phyloP scores from a whole-genome alignment of 2,329 filamentous ascomycete genomes.

The Pseudogymnoascus sp. region DNA sequence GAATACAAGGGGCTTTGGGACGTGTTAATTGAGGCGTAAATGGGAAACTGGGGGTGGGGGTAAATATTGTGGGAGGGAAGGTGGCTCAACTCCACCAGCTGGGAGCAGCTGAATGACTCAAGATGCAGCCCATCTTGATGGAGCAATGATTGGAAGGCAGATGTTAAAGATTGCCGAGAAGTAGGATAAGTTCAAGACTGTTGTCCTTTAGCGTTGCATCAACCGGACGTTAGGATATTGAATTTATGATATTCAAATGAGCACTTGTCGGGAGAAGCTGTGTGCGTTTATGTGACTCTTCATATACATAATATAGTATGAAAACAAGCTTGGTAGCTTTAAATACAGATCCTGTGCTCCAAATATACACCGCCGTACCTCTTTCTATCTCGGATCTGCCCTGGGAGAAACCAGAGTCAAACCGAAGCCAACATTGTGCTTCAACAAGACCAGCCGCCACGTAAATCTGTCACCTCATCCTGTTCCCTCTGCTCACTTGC shows the following conservation, averaged over 20 bases:
- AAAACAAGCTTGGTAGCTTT: not conserved
- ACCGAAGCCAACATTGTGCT: not conserved
- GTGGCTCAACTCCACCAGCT: constrained; percentile 7
- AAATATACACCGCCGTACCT: not conserved
- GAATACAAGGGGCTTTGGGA: constrained; percentile 57
- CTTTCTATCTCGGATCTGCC: not conserved
- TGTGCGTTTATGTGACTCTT: not conserved
- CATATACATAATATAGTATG: not conserved
- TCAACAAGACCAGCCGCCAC: not conserved
- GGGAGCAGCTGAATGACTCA: not conserved
- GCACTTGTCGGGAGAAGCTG: not conserved
- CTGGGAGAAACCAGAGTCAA: not conserved
- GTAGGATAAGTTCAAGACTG: not conserved
- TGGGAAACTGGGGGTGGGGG: not conserved
- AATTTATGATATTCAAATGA: constrained; percentile 6
- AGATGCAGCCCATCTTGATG: not conserved
- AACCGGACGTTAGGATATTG: not conserved
- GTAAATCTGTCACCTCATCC: not conserved
- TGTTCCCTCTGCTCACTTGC: not conserved
- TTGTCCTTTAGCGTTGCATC: constrained; percentile 2
- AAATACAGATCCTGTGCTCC: not conserved
- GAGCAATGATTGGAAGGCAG: not conserved
- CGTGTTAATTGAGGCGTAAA: constrained; percentile 39
- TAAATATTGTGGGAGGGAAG: not conserved
- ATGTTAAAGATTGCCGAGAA: not conserved